Evolutionary conservation across 768 basidiomycete species (phyloP), one percentile per base, ranked within the genome.

Genomic region (Podaxis carcinomalis): DNA sequence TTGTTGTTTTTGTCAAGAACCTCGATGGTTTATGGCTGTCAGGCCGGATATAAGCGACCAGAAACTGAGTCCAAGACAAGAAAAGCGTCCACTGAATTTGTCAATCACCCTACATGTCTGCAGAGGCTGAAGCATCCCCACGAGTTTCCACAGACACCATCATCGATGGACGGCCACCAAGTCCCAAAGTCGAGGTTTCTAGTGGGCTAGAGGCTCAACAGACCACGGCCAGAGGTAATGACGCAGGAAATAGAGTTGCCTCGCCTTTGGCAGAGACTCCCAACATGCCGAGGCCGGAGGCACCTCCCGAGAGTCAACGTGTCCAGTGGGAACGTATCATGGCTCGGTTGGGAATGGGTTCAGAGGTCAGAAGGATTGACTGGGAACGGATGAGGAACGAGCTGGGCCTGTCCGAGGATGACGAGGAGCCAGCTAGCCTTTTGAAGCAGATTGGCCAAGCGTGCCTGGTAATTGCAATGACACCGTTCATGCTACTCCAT

Each of bases 241-340:
- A 37, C n/a, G 27, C 16, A 10, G 25, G 16, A 6, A 42, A 21
- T 9, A 6, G 5, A 23, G 27, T 14, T 13, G 14, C 44, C 3
- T 51, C 50, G 3, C 57, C 39, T 4, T 5, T 9, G 36, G 9
- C 37, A 1, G 57, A 42, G 16, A 9, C 9, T 28, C 50, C 1
- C 23, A 27, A 37, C n/a, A 3, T 47, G 14, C 16, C 23, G 49
- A 50, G 47, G 50, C 16, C 16, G 1, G 57, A 28, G 25, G 16
- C 37, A 3, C 16, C 44, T 51, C 37, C 49, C 21, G 36, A 37
- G 35, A 42, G 36, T 14, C 35, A 28, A 19, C 49, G 10, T 4
- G 50, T 59, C 57, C 37, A 59, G 50, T 51, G 57, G 57, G 50
- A 42, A 28, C 44, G 52, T 21, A 59, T 59, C 35, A 59, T 50